Evolutionary conservation across 805 yeast species (phyloP).

Genomic region (Metahyphopichia silvanorum): DNA sequence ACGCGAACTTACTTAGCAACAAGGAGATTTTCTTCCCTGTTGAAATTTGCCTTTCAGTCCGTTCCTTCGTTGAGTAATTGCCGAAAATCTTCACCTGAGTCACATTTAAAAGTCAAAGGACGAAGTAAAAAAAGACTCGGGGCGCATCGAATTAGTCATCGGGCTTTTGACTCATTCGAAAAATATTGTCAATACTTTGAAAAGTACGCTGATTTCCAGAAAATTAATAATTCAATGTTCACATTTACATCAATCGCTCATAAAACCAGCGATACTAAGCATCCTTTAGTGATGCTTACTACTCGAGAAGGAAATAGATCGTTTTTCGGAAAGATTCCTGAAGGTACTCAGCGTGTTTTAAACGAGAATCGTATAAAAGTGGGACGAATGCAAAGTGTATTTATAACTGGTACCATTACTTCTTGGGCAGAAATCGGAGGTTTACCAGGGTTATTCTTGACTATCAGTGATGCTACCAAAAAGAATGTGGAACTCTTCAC

Average conservation of each 20-base stretch:
- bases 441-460: conserved; percentile 81
- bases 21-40: too few species aligned
- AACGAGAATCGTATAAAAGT: conserved; percentile 58
- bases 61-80: too few species aligned
- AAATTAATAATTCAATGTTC: conserved; percentile 36
- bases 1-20: too few species aligned
- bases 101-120: too few species aligned
- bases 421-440: conserved; percentile 87
- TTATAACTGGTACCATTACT: conserved; percentile 68
- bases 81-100: too few species aligned
- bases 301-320: conserved; percentile 52
- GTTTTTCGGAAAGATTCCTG: conserved; percentile 77
- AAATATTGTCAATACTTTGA: conserved; percentile 6
- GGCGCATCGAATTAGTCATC: too few species aligned
- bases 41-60: too few species aligned
- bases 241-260: conserved; percentile 52
- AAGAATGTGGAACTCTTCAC: conserved; percentile 53
- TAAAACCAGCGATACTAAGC: conserved; percentile 49
- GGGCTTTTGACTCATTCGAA: conserved; percentile 4
- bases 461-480: conserved; percentile 76
- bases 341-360: conserved; percentile 79
- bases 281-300: conserved; percentile 54
- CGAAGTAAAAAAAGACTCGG: too few species aligned
- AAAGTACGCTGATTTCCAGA: conserved; percentile 10
- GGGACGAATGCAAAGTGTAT: conserved; percentile 59